phyloP scores from a whole-genome alignment of 2,329 filamentous ascomycete genomes.

The Trichophyton rubrum region DNA sequence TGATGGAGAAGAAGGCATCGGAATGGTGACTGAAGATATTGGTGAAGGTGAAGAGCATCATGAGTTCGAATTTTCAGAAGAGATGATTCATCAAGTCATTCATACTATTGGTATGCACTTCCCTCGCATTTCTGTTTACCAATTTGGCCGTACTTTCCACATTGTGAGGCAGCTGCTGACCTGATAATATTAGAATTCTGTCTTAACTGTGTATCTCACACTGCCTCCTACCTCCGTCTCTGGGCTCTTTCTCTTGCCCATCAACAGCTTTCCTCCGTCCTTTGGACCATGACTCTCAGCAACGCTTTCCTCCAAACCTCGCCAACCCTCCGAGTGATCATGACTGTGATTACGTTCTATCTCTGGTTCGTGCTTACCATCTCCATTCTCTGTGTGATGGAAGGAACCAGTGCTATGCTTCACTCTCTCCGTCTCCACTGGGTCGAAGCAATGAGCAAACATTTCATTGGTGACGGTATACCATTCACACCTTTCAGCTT shows the following conservation, averaged over 20 bases:
- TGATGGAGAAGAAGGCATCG: conserved; percentile 71
- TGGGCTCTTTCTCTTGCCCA: conserved; percentile 96
- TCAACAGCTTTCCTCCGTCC: conserved; percentile 89
- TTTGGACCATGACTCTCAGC: conserved; percentile 91
- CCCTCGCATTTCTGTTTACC: background rate
- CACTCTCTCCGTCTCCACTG: conserved; percentile 84
- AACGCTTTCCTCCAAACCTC: conserved; percentile 54
- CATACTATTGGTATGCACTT: conserved; percentile 77
- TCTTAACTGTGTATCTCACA: conserved; percentile 97
- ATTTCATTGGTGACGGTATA: conserved; percentile 82
- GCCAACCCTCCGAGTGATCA: conserved; percentile 59
- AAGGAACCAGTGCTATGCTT: conserved; percentile 91
- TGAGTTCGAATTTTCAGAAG: conserved; percentile 93
- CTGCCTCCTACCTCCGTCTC: conserved; percentile 93
- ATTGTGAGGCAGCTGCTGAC: background rate
- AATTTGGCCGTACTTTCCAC: background rate
- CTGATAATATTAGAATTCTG: conserved; percentile 62
- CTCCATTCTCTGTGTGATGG: conserved; percentile 79
- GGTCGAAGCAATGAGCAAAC: conserved; percentile 97
- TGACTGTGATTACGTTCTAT: conserved; percentile 70
- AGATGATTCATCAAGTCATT: conserved; percentile 98
- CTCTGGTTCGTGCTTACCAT: conserved; percentile 82
- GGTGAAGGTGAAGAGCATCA: conserved; percentile 63
- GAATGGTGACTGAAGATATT: conserved; percentile 80
- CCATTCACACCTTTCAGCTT: conserved; percentile 86